Base-by-base conservation (phyloP, 1,284 basidiomycete species). In the Austroboletus novae-zelandiae region DNA sequence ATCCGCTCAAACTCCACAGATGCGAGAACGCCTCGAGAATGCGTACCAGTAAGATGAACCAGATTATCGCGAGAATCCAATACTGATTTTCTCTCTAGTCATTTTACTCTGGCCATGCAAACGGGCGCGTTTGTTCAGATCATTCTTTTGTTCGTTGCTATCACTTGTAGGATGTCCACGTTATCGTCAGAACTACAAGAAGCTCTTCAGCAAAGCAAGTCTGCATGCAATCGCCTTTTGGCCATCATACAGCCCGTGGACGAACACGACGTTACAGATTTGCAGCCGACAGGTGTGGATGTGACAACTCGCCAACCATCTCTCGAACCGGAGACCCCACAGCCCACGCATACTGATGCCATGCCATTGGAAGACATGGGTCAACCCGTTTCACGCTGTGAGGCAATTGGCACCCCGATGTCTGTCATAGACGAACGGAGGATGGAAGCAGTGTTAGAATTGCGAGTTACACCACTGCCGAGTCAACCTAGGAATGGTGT, bases 91-190 rank as follows among this genome's bases (percentile, higher is more conserved):
- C 43, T 34, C 18, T 41, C 5, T 43, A 90, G 87, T 42, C 78
- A 78, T 30, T 80, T 89, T 50, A 69, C 73, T 30, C 69, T 83
- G 20, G 77, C 79, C 43, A 79, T 89, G 73, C 84, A 86, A 61
- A 78, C 79, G 1, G 86, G 83, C 14, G 83, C 84, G 17, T 91
- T 91, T 59, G 69, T 87, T 5, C 84, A 86, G 53, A 61, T 88
- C 10, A 70, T 84, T 13, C 61, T 91, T 30, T 73, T 79, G 4
- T 71, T 90, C 32, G 70, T 74, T 18, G 82, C 81, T 9, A 76
- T 89, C 40, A 71, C 75, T 34, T 84, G 85, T 2, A 77, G 88
- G 50, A 66, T 86, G 57, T 70, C 70, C 31, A 59, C 66, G 2
- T 60, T 88, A n/a, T 62, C 74, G 15, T 61, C 64, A 31, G 79